Evolutionary conservation across 2,329 filamentous ascomycete genomes (phyloP).

Genomic region (Diaporthe ilicicola): DNA sequence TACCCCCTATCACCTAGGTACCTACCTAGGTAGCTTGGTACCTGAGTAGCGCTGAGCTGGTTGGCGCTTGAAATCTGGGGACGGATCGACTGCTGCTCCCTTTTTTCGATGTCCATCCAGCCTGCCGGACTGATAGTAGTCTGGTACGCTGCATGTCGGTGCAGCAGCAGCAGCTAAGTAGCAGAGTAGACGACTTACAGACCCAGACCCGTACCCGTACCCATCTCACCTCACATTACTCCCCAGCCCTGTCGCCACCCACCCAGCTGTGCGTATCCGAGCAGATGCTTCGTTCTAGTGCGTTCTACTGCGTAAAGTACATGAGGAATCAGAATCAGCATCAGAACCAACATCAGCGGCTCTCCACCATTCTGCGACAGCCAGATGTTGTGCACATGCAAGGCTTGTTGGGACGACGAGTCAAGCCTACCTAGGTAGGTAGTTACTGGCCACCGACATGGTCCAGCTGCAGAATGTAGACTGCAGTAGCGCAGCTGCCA

Average conservation of each 20-base stretch:
- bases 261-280: background rate
- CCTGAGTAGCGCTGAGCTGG: constrained; percentile 18
- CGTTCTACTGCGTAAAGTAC: background rate
- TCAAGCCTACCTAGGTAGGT: no score
- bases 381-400: background rate
- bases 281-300: background rate
- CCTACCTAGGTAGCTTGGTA: constrained; percentile 16
- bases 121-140: constrained; percentile 12
- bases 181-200: no score
- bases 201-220: background rate
- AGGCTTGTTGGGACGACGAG: background rate
- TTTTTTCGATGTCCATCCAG: background rate
- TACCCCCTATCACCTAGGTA: constrained; percentile 8
- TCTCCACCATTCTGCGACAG: background rate
- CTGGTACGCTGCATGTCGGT: background rate
- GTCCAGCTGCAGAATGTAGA: constrained; percentile 19
- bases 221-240: background rate
- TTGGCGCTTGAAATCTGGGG: constrained; percentile 25
- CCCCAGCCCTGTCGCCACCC: background rate
- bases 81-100: constrained; percentile 18
- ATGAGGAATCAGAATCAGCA: no score
- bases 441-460: constrained; percentile 12
- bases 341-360: background rate
- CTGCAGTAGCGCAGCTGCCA: constrained; percentile 22
- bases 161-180: no score